Percentiles rank a stretch among this genome's conserved stretches.
Conservation (phyloP, 2,329 filamentous ascomycete genomes). For the Ophiostoma angusticollis region DNA sequence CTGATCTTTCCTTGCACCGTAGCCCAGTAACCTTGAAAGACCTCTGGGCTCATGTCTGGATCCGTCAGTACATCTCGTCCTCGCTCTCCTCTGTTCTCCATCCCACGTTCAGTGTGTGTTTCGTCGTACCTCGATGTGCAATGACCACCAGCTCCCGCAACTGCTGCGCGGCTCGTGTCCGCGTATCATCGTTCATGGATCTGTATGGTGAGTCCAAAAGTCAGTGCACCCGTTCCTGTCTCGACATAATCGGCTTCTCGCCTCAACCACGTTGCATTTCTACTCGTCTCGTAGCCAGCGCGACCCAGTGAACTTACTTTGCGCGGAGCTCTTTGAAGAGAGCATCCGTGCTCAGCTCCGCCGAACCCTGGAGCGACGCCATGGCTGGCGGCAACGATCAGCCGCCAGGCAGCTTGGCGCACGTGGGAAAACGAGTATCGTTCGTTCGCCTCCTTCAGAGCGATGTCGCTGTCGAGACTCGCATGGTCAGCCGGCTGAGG, state of each 20-base stretch:
- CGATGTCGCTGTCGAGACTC: constrained; percentile 10
- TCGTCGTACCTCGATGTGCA: constrained; percentile 39
- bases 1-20: constrained; percentile 45
- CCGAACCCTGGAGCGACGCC: constrained; percentile 22
- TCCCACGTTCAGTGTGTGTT: not conserved
- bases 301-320: constrained; percentile 26
- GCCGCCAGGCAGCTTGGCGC: not conserved
- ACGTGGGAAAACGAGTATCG: not conserved
- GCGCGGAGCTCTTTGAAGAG: constrained; percentile 43
- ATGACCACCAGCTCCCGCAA: constrained; percentile 41
- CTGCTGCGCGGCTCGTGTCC: constrained; percentile 39
- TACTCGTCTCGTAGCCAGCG: not conserved
- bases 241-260: not conserved
- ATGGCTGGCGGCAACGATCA: constrained; percentile 9
- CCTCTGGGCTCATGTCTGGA: constrained; percentile 66
- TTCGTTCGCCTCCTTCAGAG: constrained; percentile 12
- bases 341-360: constrained; percentile 41
- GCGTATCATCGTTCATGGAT: constrained; percentile 32
- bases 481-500: constrained; percentile 11
- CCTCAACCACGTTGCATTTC: not conserved
- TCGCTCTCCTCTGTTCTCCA: too few relatives aligned
- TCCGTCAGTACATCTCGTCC: not conserved
- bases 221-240: rapidly evolving
- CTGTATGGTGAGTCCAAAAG: constrained; percentile 11
- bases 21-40: constrained; percentile 52